Conservation (phyloP, 2,329 filamentous ascomycete species). For the Monosporascus ibericus region DNA sequence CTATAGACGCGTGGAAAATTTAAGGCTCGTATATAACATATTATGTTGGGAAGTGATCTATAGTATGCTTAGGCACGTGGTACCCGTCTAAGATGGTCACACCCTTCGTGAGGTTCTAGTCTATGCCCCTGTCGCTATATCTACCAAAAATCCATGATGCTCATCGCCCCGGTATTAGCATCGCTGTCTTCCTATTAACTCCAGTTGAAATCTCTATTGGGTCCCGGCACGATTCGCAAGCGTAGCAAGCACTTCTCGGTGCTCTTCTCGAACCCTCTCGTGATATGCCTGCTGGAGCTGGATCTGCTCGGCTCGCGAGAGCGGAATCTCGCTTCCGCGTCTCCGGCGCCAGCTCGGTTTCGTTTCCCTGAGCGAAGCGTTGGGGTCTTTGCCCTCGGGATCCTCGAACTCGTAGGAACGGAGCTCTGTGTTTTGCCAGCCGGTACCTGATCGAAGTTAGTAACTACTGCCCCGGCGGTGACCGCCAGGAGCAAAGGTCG, state of each 20-base stretch:
- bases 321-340: constrained; percentile 31
- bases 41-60: too few relatives aligned
- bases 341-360: constrained; percentile 40
- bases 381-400: constrained; percentile 39
- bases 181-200: neutral
- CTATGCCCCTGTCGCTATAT: too few relatives aligned
- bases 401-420: constrained; percentile 61
- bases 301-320: constrained; percentile 40
- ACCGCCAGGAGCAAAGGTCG: neutral
- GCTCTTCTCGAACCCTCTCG: constrained; percentile 24
- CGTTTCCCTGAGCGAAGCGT: constrained; percentile 44
- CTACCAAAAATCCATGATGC: constrained; percentile 1
- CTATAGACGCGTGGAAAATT: too few relatives aligned
- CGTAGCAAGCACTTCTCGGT: neutral
- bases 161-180: neutral
- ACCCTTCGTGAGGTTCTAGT: too few relatives aligned
- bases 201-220: neutral
- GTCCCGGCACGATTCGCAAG: neutral
- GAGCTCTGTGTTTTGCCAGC: constrained; percentile 69
- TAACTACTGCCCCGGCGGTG: neutral
- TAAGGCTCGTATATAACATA: too few relatives aligned
- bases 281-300: constrained; percentile 36
- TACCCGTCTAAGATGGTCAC: too few relatives aligned
- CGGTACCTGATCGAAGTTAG: constrained; percentile 49
- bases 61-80: too few relatives aligned